phyloP scores from a whole-genome alignment of 345 rosid genomes.

The Heritiera fomes region DNA sequence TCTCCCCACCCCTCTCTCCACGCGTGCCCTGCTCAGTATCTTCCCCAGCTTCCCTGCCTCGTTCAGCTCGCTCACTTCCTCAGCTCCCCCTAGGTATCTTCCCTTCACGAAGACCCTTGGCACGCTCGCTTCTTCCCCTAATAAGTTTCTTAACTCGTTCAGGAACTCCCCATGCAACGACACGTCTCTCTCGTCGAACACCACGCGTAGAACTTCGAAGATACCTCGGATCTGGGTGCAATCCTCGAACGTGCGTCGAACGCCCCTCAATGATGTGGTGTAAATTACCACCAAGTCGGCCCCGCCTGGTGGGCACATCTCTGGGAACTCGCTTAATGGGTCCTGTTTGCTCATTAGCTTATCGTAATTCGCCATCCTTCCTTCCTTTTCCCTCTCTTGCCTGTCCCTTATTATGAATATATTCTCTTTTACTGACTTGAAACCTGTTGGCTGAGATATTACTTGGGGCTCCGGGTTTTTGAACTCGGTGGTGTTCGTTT shows the following conservation, averaged over 20 bases:
- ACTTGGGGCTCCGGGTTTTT: background rate
- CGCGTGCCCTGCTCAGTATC: slow-evolving; percentile 62
- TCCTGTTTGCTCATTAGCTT: slow-evolving; percentile 47
- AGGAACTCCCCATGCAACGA: slow-evolving; percentile 70
- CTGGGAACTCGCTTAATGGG: slow-evolving; percentile 72
- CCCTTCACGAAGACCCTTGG: slow-evolving; percentile 89
- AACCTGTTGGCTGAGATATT: background rate
- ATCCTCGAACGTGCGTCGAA: slow-evolving; percentile 74
- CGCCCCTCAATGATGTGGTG: slow-evolving; percentile 90
- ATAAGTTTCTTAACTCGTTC: slow-evolving; percentile 59
- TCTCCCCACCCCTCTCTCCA: slow-evolving; percentile 68
- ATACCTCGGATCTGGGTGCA: slow-evolving; percentile 52
- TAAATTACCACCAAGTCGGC: slow-evolving; percentile 63
- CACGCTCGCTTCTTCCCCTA: slow-evolving; percentile 50
- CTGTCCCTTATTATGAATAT: slow-evolving; percentile 11
- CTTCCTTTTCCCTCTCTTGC: slow-evolving; percentile 64
- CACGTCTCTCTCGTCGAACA: slow-evolving; percentile 86
- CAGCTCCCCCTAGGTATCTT: slow-evolving; percentile 77
- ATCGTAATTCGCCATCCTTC: slow-evolving; percentile 48
- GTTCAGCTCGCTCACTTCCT: slow-evolving; percentile 64
- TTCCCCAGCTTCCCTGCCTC: slow-evolving; percentile 70
- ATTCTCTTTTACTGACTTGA: background rate
- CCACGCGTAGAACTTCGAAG: slow-evolving; percentile 62
- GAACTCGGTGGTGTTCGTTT: background rate
- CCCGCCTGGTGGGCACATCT: slow-evolving; percentile 79